Percentiles rank a stretch among this genome's conserved stretches.
These are phyloP conservation scores for Erodium chrysanthum DNA, from an alignment of 441 rosid genomes.

Conservation along the genomic window DNA sequence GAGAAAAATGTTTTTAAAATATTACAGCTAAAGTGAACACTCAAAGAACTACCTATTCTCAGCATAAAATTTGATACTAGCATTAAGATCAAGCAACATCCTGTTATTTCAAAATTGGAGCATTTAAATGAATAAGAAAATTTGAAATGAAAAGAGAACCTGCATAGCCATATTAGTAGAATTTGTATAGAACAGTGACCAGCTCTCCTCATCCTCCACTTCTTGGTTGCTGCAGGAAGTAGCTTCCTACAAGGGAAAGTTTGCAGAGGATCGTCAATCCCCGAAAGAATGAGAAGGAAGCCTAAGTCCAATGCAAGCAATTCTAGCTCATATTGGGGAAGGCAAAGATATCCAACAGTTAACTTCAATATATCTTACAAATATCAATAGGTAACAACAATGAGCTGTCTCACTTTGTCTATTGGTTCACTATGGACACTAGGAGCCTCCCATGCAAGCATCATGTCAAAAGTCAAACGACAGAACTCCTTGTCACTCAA, in stretches of 20 bases:
- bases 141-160: conserved; percentile 31
- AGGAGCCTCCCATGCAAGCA: conserved; percentile 93
- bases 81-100: not conserved
- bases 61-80: not conserved
- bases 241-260: conserved; percentile 37
- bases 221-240: conserved; percentile 33
- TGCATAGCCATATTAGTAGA: conserved; percentile 71
- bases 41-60: not conserved
- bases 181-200: conserved; percentile 62
- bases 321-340: not conserved
- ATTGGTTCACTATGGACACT: conserved; percentile 36
- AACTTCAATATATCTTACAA: conserved; percentile 9
- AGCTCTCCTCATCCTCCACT: conserved; percentile 58
- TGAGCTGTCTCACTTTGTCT: conserved; percentile 26
- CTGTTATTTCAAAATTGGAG: not conserved
- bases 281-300: conserved; percentile 4
- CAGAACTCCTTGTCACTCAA: conserved; percentile 61
- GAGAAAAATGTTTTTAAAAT: not conserved
- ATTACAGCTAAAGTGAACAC: not conserved
- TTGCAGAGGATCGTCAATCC: conserved; percentile 14
- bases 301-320: not conserved
- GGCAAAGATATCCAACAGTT: not conserved
- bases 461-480: conserved; percentile 73
- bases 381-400: not conserved
- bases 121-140: conserved; percentile 4